These are phyloP conservation scores for Quercus parvula DNA, from an alignment of 306 rosid genomes.

Conservation along the genomic window DNA sequence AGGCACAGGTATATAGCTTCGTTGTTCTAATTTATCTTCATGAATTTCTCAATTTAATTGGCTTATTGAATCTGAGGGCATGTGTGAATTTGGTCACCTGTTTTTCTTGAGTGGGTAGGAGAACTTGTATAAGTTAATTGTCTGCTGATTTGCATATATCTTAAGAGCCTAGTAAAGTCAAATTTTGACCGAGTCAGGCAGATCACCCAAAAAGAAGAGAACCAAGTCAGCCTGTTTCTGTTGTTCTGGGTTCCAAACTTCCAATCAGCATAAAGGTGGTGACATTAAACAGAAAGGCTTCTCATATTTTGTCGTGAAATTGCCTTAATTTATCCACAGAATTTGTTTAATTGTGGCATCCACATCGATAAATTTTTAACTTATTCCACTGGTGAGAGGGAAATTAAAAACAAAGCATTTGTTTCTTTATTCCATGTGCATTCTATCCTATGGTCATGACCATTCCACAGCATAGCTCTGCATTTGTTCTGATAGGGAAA, in stretches of 20 bases:
- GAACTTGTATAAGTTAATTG: neutral
- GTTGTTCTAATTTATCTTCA: slow-evolving; percentile 16
- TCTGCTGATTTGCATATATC: neutral
- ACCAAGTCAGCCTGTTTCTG: neutral
- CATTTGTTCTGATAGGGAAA: slow-evolving; percentile 76
- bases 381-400: neutral
- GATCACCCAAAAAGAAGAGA: neutral
- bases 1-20: slow-evolving; percentile 53
- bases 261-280: neutral
- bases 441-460: slow-evolving; percentile 30
- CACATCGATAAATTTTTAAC: neutral
- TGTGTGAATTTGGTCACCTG: neutral
- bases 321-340: neutral
- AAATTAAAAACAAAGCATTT: neutral
- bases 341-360: neutral
- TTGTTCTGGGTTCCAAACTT: neutral
- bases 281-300: neutral
- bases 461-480: slow-evolving; percentile 24
- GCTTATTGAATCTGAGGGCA: neutral
- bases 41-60: slow-evolving; percentile 13
- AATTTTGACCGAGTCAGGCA: neutral
- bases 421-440: slow-evolving; percentile 19
- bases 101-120: neutral
- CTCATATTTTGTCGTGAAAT: neutral
- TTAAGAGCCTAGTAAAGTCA: neutral